Evolutionary conservation across 306 rosid genomes (phyloP), one percentile per base, ranked within the genome.

Genomic region (Rosa rugosa): DNA sequence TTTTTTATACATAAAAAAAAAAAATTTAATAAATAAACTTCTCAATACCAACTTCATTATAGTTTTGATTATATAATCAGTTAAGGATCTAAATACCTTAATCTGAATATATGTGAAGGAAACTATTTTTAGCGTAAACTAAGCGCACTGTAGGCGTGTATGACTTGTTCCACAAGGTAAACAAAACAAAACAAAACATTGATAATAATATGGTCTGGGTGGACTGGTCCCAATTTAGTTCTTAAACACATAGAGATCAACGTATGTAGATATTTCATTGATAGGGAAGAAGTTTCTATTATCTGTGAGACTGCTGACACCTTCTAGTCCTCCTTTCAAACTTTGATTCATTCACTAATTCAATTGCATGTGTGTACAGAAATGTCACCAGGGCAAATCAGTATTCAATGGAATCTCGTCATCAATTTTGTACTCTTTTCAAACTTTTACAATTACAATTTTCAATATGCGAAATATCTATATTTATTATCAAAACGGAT

Each of bases 311-410:
- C 40, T 0, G 8, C 23, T 41, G 65, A 41, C 38, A 22, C 49
- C 11, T 45, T 40, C 41, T 17, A 8, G 31, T 73, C 41, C 4
- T 13, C 23, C 4, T 13, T 56, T 73, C 51, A 54, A 73, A 54
- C 67, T 73, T 54, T n/a, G 77, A 73, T 54, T 38, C 34, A 11
- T 73, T 73, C 66, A 34, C 40, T 20, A 44, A 51, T 68, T 68
- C 53, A 69, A 42, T 23, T 5, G n/a, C n/a, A n/a, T n/a, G 38
- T 69, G 38, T 23, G n/a, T 44, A 45, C 4, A 63, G 36, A 14
- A 63, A 63, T 63, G 12, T 1, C 18, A 51, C 57, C 51, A 11
- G 51, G 4, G 14, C 51, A 42, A 46, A 46, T 46, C 14, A 46
- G 14, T 46, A 46, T 46, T 46, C 4, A 12, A 10, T 2, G 13